Conservation (phyloP, 2,329 filamentous ascomycete species). For the Sclerotinia sclerotiorum region DNA sequence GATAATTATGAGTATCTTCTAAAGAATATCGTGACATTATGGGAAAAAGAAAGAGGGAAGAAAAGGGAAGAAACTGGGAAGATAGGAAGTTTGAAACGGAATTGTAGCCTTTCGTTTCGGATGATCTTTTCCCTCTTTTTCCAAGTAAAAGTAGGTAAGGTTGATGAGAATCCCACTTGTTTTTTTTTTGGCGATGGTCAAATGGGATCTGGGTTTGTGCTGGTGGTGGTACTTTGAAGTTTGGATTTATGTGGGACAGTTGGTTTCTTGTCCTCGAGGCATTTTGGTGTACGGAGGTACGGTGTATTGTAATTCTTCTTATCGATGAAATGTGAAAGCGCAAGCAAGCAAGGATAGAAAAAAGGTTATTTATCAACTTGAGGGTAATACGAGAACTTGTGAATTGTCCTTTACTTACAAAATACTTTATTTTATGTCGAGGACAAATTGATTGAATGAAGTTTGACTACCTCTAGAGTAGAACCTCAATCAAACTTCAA, state of each 20-base stretch:
- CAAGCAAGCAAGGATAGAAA: not conserved
- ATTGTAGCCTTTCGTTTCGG: not conserved
- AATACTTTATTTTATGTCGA: no score
- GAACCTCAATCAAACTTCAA: not conserved
- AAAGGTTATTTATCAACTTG: not conserved
- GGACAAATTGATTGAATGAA: not conserved
- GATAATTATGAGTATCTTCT: not conserved
- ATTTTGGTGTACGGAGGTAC: not conserved
- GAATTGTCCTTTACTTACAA: not conserved
- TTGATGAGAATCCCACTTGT: constrained; percentile 3
- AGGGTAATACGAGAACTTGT: constrained; percentile 4
- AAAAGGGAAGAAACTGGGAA: not conserved
- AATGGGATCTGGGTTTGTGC: not conserved
- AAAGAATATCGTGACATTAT: constrained; percentile 17
- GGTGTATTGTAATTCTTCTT: not conserved
- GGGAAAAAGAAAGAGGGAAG: not conserved
- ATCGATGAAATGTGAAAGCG: not conserved
- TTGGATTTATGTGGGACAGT: constrained; percentile 2
- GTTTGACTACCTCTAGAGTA: not conserved
- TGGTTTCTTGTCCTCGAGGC: not conserved
- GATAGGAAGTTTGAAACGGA: not conserved
- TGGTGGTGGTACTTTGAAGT: not conserved
- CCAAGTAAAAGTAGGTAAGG: constrained; percentile 6
- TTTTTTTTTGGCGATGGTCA: not conserved
- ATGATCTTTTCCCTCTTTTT: constrained; percentile 11